Conservation (phyloP, 2,329 filamentous ascomycete species). For the Cryphonectria naterciae region DNA sequence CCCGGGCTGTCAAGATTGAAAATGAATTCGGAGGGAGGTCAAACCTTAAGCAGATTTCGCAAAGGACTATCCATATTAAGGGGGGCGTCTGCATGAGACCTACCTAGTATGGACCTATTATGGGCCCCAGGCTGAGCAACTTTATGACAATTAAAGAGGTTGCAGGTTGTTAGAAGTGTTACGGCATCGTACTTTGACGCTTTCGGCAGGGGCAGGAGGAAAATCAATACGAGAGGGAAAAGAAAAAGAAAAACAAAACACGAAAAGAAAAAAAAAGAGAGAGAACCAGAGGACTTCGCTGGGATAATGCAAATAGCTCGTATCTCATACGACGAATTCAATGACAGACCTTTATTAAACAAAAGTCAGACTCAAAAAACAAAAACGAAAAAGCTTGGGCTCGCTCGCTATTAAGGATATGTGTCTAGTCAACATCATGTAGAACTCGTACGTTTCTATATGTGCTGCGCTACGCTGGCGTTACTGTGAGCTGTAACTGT, state of each 20-base stretch:
- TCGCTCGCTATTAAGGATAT: background rate
- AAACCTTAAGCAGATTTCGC: background rate
- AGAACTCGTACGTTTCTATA: background rate
- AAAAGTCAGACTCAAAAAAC: too few species aligned
- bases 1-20: conserved; percentile 5
- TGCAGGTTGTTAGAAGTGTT: conserved; percentile 12
- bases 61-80: background rate
- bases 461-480: background rate
- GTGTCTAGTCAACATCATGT: background rate
- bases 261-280: background rate
- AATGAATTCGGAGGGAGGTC: conserved; percentile 1
- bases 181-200: background rate
- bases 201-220: background rate
- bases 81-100: background rate
- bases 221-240: background rate
- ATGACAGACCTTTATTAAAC: conserved; percentile 4
- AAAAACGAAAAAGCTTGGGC: too few species aligned
- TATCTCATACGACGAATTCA: conserved; percentile 30
- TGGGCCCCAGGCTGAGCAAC: background rate
- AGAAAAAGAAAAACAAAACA: background rate
- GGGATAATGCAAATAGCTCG: conserved; percentile 27
- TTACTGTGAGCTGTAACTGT: background rate
- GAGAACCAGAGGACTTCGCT: conserved; percentile 5
- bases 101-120: background rate
- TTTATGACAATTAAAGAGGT: background rate